Evolutionary conservation across 441 rosid genomes (phyloP), one percentile per base, ranked within the genome.

Genomic region (Bruguiera hainesii): DNA sequence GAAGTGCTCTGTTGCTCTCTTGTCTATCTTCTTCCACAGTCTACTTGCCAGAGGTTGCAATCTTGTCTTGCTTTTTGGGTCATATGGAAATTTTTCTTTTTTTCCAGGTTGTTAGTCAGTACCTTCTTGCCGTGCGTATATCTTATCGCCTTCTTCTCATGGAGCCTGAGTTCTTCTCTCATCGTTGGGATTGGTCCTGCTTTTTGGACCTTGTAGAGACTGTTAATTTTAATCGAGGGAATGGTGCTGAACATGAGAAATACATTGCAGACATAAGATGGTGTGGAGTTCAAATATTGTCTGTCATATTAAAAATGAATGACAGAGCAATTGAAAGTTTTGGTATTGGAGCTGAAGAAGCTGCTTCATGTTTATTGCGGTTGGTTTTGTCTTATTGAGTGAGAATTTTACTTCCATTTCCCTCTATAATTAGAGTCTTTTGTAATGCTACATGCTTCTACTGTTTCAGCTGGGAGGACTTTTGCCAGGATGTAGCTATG

Each of bases 111-210:
- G 69, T 76, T 62, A 71, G 73, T 71, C 65, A 35, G 21, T 75
- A 74, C 68, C 79, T 86, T 71, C 80, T 70, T 69, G 83, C 82
- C 25, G 81, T 78, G 66, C 84, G 85, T 73, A 80, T 78, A 72
- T 89, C 96, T 53, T 93, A 85, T 68, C 94, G 97, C 65, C 73
- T 96, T 71, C 82, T 96, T 42, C 61, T 82, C 52, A 63, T 75
- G 58, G 85, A 83, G 68, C 87, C 90, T 35, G 85, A 90, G 68
- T 76, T 79, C 68, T 84, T 96, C 76, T 83, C 89, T 67, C 84
- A 84, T 76, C 81, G 76, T 68, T 96, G 99, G 99, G 89, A 96
- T 80, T 93, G 99, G 97, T 93, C 97, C 57, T 84, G 83, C 79
- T 88, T 93, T 76, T 67, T 90, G 81, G 96, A 89, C 56, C 75